Percentiles rank a stretch among this genome's conserved stretches.
Evolutionary conservation across 2,329 filamentous ascomycete genomes (phyloP).

Genomic region (Lasiodiplodia sp.): DNA sequence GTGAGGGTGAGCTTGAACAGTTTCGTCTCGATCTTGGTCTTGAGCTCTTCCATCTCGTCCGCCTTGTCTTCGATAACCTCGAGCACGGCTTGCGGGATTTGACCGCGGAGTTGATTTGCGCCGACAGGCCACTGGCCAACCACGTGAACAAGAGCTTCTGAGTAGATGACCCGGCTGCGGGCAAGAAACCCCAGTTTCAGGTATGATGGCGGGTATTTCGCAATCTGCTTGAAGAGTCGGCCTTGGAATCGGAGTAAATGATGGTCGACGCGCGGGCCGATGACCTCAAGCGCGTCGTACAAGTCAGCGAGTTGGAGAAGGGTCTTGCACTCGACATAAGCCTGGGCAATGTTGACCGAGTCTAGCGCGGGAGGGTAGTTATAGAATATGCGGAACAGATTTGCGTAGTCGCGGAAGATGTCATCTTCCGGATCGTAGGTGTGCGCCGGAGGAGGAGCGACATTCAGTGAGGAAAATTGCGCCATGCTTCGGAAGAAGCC

Average conservation of each 20-base stretch:
- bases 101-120: conserved; percentile 72
- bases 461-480: conserved; percentile 70
- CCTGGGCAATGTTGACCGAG: conserved; percentile 85
- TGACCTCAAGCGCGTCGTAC: conserved; percentile 88
- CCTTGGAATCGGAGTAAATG: conserved; percentile 92
- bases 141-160: conserved; percentile 86
- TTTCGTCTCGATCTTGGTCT: conserved; percentile 78
- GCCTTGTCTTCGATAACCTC: conserved; percentile 96
- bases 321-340: conserved; percentile 93
- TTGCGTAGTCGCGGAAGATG: conserved; percentile 90
- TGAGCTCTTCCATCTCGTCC: conserved; percentile 85
- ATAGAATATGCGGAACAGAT: conserved; percentile 95
- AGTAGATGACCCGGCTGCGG: conserved; percentile 77
- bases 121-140: conserved; percentile 92
- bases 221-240: conserved; percentile 92
- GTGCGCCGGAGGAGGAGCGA: conserved; percentile 44
- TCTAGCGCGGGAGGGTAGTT: conserved; percentile 87
- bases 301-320: conserved; percentile 89
- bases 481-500: conserved; percentile 88
- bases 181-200: conserved; percentile 88
- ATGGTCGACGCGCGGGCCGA: conserved; percentile 89
- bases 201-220: conserved; percentile 93
- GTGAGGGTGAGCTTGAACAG: conserved; percentile 83
- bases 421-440: conserved; percentile 72
- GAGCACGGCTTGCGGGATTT: conserved; percentile 71